phyloP scores from a whole-genome alignment of 306 rosid genomes.

The apple (Malus domestica) region ASM211411v1 NC_041799.1:12986001-12986500 shows the following conservation, averaged over 20 bases:
- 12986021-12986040: neutral
- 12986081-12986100: conserved; percentile 5
- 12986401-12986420: neutral
- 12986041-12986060: neutral
- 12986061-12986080: neutral
- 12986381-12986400: neutral
- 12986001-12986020: neutral
- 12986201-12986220: too few species aligned
- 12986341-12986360: neutral
- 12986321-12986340: neutral
- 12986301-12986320: neutral
- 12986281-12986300: neutral
- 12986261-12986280: neutral
- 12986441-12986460: neutral
- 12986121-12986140: too few species aligned
- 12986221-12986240: too few species aligned
- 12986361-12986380: neutral
- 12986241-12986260: too few species aligned
- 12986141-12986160: too few species aligned
- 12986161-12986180: too few species aligned
- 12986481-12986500: neutral
- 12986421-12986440: neutral
- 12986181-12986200: too few species aligned
- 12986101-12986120: too few species aligned
- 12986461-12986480: neutral